Conservation (phyloP, 768 basidiomycete genomes). For the Tremella mesenterica region DNA sequence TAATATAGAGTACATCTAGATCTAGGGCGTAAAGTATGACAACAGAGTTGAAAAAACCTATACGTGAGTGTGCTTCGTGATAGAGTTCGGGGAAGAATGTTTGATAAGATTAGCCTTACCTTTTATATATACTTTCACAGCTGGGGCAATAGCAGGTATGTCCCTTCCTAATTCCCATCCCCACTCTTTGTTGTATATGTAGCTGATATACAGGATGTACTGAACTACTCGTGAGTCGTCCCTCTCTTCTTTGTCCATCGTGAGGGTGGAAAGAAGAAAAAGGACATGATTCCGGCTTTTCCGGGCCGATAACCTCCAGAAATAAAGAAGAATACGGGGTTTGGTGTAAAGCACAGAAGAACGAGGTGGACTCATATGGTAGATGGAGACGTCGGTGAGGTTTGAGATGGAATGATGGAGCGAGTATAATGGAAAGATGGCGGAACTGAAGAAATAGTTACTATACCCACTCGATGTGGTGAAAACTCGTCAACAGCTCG, state of each 20-base stretch:
- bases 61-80: slow-evolving; percentile 16
- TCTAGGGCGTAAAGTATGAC: no score
- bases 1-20: no score
- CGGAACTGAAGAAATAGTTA: slow-evolving; percentile 10
- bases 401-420: no score
- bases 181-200: slow-evolving; percentile 43
- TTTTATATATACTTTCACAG: slow-evolving; percentile 67
- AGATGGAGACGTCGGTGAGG: not conserved
- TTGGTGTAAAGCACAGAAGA: no score
- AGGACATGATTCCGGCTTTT: no score
- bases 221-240: slow-evolving; percentile 51
- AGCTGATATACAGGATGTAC: slow-evolving; percentile 26
- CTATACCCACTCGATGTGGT: slow-evolving; percentile 68
- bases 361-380: not conserved
- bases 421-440: not conserved
- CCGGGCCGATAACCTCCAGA: no score
- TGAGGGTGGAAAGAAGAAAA: not conserved
- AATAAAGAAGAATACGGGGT: no score
- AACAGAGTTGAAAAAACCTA: slow-evolving; percentile 25
- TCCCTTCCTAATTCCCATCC: slow-evolving; percentile 48
- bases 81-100: not conserved
- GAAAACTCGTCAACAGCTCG: slow-evolving; percentile 98
- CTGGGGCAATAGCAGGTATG: slow-evolving; percentile 92
- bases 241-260: not conserved
- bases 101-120: slow-evolving; percentile 41